A percentile compares a stretch with the other conserved stretches of the same genome.
phyloP scores from a whole-genome alignment of 176 grass and related monocot genomes.

The Triticum monococcum region DNA sequence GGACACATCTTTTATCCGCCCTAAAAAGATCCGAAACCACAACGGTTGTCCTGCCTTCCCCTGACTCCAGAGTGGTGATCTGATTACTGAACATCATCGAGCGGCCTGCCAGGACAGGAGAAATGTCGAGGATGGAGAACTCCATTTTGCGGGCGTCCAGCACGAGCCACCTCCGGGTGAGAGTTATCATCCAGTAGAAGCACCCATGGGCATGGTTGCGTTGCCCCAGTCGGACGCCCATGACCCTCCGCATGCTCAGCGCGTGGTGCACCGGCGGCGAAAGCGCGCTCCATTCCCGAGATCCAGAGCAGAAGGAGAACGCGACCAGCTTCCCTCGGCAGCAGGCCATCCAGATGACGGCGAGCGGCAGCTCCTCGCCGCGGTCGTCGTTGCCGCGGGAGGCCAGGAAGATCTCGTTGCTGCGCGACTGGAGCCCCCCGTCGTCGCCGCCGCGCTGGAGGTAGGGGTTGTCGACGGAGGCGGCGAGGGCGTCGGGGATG shows the following conservation, averaged over 20 bases:
- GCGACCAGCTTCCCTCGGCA: constrained; percentile 46
- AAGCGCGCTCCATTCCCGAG: constrained; percentile 9
- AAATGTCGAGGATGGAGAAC: constrained; percentile 40
- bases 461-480: constrained; percentile 37
- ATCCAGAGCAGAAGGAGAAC: constrained; percentile 26
- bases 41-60: constrained; percentile 9
- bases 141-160: constrained; percentile 37
- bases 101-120: constrained; percentile 29
- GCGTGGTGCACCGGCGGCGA: constrained; percentile 38
- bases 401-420: constrained; percentile 45
- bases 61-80: constrained; percentile 46
- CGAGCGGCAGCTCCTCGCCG: not conserved
- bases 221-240: constrained; percentile 36
- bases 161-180: constrained; percentile 45
- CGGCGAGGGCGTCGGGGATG: constrained; percentile 33
- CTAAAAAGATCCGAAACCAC: constrained; percentile 37
- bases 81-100: constrained; percentile 50
- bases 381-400: not conserved
- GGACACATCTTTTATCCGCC: constrained; percentile 31
- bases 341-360: constrained; percentile 49
- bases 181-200: constrained; percentile 52
- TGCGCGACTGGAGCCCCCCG: constrained; percentile 27
- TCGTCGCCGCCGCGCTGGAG: constrained; percentile 37
- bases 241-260: constrained; percentile 43
- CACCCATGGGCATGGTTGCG: constrained; percentile 41